A percentile compares a stretch with the other conserved stretches of the same genome.
Conservation (phyloP, 148 eudicot genomes). For the Mesembryanthemum crystallinum region DNA sequence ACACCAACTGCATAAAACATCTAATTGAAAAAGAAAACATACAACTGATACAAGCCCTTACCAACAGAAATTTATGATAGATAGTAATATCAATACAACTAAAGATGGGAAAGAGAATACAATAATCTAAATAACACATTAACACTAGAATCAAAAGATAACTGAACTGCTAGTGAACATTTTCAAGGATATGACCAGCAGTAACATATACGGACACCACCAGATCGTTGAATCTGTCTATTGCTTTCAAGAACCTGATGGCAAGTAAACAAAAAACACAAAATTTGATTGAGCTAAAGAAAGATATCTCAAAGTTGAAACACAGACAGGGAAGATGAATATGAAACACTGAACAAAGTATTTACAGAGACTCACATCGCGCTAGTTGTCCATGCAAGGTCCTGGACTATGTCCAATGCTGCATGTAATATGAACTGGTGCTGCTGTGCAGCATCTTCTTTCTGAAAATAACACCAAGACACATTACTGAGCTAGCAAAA, state of each 20-base stretch:
- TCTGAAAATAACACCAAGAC: slow-evolving; percentile 40
- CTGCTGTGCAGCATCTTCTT: slow-evolving; percentile 90
- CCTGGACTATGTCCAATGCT: slow-evolving; percentile 92
- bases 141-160: neutral
- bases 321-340: neutral
- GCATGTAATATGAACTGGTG: slow-evolving; percentile 95
- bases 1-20: slow-evolving; percentile 1
- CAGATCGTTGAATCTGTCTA: slow-evolving; percentile 93
- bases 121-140: neutral
- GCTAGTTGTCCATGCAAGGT: slow-evolving; percentile 97
- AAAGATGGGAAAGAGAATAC: neutral
- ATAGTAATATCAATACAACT: neutral
- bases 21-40: neutral
- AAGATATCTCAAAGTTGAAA: neutral
- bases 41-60: neutral
- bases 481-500: slow-evolving; percentile 1
- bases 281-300: slow-evolving; percentile 6
- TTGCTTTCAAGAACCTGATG: slow-evolving; percentile 89
- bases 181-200: slow-evolving; percentile 95
- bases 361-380: slow-evolving; percentile 63
- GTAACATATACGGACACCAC: slow-evolving; percentile 97
- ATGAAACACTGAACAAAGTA: neutral
- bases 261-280: neutral
- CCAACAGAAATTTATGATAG: neutral
- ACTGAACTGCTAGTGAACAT: neutral